A percentile compares a stretch with the other conserved stretches of the same genome.
Evolutionary conservation across 345 rosid species (phyloP).

Genomic region (Nasturtium officinale): DNA sequence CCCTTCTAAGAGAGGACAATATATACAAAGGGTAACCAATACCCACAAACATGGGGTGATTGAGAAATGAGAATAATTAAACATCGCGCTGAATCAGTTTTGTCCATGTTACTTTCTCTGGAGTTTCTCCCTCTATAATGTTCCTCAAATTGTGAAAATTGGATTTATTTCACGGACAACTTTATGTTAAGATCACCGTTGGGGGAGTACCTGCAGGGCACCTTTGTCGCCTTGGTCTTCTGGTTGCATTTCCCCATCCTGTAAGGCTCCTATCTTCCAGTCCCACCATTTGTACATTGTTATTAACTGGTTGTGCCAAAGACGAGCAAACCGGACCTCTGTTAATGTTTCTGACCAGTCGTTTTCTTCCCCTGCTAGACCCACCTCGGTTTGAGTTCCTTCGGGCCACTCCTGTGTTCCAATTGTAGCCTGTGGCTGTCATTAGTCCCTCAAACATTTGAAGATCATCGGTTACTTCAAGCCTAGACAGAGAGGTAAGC

Average conservation of each 20-base stretch:
- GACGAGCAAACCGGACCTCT: slow-evolving; percentile 52
- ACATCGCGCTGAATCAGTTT: slow-evolving; percentile 24
- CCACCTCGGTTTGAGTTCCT: slow-evolving; percentile 76
- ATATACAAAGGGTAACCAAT: slow-evolving; percentile 38
- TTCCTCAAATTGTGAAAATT: slow-evolving; percentile 39
- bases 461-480: slow-evolving; percentile 89
- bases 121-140: slow-evolving; percentile 41
- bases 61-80: slow-evolving; percentile 20
- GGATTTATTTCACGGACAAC: slow-evolving; percentile 8
- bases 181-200: slow-evolving; percentile 54
- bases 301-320: slow-evolving; percentile 58
- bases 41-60: slow-evolving; percentile 25
- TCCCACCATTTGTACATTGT: slow-evolving; percentile 56
- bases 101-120: slow-evolving; percentile 25
- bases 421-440: slow-evolving; percentile 72
- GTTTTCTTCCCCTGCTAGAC: slow-evolving; percentile 70
- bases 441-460: slow-evolving; percentile 87
- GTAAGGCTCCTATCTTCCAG: slow-evolving; percentile 77
- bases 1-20: slow-evolving; percentile 33
- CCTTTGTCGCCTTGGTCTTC: slow-evolving; percentile 91
- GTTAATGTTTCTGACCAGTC: slow-evolving; percentile 46
- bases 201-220: slow-evolving; percentile 78
- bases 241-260: slow-evolving; percentile 91
- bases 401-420: slow-evolving; percentile 71
- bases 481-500: slow-evolving; percentile 79